A percentile compares a stretch with the other conserved stretches of the same genome.
phyloP scores from a whole-genome alignment of 2,329 filamentous ascomycete genomes.

The Colletotrichum musicola region DNA sequence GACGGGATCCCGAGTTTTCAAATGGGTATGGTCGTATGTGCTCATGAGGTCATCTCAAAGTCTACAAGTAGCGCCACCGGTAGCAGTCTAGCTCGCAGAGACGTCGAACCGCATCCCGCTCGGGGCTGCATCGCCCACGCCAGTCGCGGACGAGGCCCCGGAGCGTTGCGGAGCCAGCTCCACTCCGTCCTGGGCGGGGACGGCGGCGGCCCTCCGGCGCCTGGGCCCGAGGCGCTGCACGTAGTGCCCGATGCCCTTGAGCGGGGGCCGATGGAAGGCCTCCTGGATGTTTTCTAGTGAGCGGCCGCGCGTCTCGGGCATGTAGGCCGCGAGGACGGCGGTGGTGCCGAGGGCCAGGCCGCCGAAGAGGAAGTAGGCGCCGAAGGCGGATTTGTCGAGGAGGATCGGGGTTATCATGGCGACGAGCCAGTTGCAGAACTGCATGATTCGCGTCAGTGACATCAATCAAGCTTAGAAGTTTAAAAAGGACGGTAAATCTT shows the following conservation, averaged over 20 bases:
- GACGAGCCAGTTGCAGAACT: conserved; percentile 59
- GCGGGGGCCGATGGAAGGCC: conserved; percentile 41
- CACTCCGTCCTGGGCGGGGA: neutral
- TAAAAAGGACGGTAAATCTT: too few relatives aligned
- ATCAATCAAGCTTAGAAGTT: too few relatives aligned
- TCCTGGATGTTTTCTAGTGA: conserved; percentile 60
- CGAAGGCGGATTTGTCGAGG: conserved; percentile 53
- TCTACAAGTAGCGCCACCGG: too few relatives aligned
- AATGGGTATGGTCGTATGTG: too few relatives aligned
- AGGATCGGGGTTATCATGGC: conserved; percentile 59
- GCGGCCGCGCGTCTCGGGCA: conserved; percentile 56
- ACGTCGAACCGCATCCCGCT: conserved; percentile 13
- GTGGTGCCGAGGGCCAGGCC: conserved; percentile 50
- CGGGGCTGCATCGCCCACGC: neutral
- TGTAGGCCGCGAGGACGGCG: neutral
- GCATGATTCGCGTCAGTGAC: too few relatives aligned
- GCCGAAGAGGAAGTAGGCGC: conserved; percentile 61
- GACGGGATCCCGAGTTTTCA: too few relatives aligned
- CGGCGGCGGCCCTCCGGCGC: neutral
- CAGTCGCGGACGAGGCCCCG: neutral
- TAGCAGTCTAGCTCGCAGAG: neutral
- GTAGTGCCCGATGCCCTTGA: conserved; percentile 10
- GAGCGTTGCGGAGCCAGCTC: neutral
- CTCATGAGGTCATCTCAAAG: rapidly evolving
- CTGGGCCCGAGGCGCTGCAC: neutral